Base-by-base conservation (phyloP, 2,329 filamentous ascomycete species). In the Aphanoascus verrucosus region DNA sequence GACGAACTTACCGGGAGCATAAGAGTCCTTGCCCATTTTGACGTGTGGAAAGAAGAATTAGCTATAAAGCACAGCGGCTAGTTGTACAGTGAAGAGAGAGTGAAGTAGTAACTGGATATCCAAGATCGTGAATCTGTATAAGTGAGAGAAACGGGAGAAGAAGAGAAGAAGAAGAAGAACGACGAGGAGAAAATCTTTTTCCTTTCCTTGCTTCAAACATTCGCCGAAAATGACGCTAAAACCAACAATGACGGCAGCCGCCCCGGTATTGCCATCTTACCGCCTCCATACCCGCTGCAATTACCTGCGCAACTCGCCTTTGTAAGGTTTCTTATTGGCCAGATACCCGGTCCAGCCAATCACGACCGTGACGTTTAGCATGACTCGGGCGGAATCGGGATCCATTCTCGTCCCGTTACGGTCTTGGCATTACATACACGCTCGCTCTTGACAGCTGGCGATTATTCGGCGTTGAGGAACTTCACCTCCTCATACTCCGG, bases 11-110 rank as follows among this genome's bases (percentile, higher is more conserved):
- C 74, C 74, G 57, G 69, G 64, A 64, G 67, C 64, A 65, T 68
- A 71, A 66, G 60, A 62, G 68, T 74, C 74, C 66, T 70, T 75
- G 67, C 59, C 64, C 67, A 69, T 67, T 67, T 61, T 68, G 64
- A 64, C 59, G 23, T 50, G 53, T 61, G 54, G 32, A 32, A 8
- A 31, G n/a, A 19, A 35, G 5, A 37, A 43, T 43, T 15, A 52
- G 23, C 20, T 52, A 52, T 20, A 43, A 35, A 53, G 59, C 56
- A 54, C 56, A 49, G 56, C 59, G 23, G 11, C 20, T 58, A 53
- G 56, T 66, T 62, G 64, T 65, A 57, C 63, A 65, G 57, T 63
- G 59, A 59, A 57, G 55, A 57, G 55, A 52, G 58, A 51, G 57
- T 59, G 52, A 55, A 53, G 55, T 51, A 56, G 51, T 49, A n/a